Conservation (phyloP, 495 filamentous ascomycete species). For the Trichocladium antarcticum region DNA sequence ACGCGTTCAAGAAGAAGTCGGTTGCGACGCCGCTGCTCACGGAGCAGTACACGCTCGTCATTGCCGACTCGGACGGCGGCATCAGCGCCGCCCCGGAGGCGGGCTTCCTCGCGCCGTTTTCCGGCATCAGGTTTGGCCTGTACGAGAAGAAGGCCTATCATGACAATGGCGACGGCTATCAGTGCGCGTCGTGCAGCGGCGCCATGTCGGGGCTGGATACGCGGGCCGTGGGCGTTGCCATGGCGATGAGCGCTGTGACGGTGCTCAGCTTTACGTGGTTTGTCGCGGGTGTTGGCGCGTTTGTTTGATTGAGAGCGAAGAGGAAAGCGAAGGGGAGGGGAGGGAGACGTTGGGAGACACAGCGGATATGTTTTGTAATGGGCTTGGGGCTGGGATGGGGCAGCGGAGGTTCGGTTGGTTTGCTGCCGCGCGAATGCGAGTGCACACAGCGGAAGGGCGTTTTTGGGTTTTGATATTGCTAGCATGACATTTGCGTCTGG, state of each 20-base stretch:
- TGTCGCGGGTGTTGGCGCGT: constrained; percentile 50
- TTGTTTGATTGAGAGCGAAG: constrained; percentile 28
- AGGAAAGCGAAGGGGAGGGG: neutral
- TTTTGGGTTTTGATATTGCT: neutral
- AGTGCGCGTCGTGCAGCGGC: constrained; percentile 59
- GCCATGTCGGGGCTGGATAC: constrained; percentile 52
- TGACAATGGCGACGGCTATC: constrained; percentile 45
- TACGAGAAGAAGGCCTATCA: constrained; percentile 60
- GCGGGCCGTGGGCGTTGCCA: constrained; percentile 56
- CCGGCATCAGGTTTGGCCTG: constrained; percentile 65
- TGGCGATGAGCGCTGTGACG: constrained; percentile 67
- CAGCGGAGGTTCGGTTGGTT: neutral
- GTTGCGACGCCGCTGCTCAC: constrained; percentile 50
- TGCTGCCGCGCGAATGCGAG: neutral
- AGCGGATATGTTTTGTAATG: constrained; percentile 8
- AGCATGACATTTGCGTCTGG: constrained; percentile 3
- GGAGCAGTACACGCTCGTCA: constrained; percentile 72
- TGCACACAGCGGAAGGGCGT: constrained; percentile 6
- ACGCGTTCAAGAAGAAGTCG: constrained; percentile 50
- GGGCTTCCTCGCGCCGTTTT: constrained; percentile 59
- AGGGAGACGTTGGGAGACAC: neutral
- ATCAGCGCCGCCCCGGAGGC: constrained; percentile 52
- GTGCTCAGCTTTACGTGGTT: constrained; percentile 85
- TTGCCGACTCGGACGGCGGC: constrained; percentile 60
- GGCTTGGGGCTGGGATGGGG: neutral